Base-by-base conservation (phyloP, 768 basidiomycete genomes). In the Serendipita indica region DNA sequence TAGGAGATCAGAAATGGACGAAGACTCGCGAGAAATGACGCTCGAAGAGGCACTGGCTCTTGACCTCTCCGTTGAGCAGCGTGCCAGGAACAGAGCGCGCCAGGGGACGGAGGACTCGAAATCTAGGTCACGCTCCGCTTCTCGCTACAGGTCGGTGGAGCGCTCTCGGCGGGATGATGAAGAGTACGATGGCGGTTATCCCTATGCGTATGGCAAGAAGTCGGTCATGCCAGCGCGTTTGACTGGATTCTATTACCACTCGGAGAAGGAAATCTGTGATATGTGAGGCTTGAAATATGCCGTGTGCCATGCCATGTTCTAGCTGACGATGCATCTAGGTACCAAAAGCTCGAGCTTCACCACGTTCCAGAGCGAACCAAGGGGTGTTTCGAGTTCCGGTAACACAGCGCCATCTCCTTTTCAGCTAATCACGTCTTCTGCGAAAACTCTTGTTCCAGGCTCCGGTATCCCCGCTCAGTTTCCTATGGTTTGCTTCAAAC, bases 211-310 rank as follows among this genome's bases (percentile, higher is more conserved):
- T 78, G 52, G 87, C 86, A 3, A 81, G 81, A 27, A 89, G 89
- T 86, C 85, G 79, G 63, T 88, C 91, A 34, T 93, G 89, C 72
- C 94, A 93, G 71, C 93, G 88, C 72, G 89, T 92, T 57, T 30
- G 25, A 61, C 60, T 52, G 32, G 56, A 22, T 54, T 37, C 33
- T 61, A 33, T 28, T 34, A 46, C 22, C 45, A 46, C 25, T 16
- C 45, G 16, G 45, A 27, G 22, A 46, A 46, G 22, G 45, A 46
- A 13, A 14, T 16, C 1, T 46, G 2, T 27, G 45, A 46, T 49
- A 41, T 60, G 58, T 39, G 57, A 46, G n/a, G n/a, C n/a, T 58
- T 59, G 18, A 25, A 14, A 14, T 34, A 34, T 33, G 22, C 18
- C 27, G 25, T 12, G 18, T 57, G n/a, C 39, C 57, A 67, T 67